Conservation (phyloP, 2,329 filamentous ascomycete genomes). For the Colletotrichum sp. region DNA sequence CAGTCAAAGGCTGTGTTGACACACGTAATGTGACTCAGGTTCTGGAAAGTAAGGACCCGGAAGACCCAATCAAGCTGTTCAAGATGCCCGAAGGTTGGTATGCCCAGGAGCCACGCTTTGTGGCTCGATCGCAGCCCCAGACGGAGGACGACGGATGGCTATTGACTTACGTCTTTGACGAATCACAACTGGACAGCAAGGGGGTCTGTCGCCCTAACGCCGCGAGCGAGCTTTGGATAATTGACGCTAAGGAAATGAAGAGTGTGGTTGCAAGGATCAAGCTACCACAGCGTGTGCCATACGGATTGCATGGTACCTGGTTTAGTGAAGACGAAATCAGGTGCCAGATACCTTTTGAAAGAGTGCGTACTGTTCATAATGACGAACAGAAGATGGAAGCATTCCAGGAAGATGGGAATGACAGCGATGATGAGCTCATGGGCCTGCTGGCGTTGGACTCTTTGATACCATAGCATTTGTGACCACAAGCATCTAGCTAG, state of each 20-base stretch:
- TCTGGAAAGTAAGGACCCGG: slow-evolving; percentile 42
- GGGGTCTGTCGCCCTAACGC: slow-evolving; percentile 50
- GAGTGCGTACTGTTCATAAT: background rate
- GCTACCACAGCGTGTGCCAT: slow-evolving; percentile 71
- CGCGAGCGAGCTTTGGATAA: slow-evolving; percentile 69
- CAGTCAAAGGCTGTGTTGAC: slow-evolving; percentile 68
- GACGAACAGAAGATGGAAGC: background rate
- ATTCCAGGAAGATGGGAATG: background rate
- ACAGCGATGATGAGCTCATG: background rate
- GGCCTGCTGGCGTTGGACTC: background rate
- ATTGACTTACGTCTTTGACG: slow-evolving; percentile 74
- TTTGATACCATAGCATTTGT: slow-evolving; percentile 2
- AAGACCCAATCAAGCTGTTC: slow-evolving; percentile 68
- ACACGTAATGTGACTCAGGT: slow-evolving; percentile 58
- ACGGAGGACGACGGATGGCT: slow-evolving; percentile 72
- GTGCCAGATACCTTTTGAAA: slow-evolving; percentile 43
- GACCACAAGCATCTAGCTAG: background rate
- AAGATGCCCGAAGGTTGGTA: slow-evolving; percentile 64
- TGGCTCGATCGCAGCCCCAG: slow-evolving; percentile 46
- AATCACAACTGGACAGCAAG: slow-evolving; percentile 61
- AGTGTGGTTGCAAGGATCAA: slow-evolving; percentile 62
- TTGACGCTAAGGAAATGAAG: slow-evolving; percentile 68
- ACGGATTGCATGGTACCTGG: slow-evolving; percentile 71
- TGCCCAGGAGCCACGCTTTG: slow-evolving; percentile 72
- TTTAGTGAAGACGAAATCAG: slow-evolving; percentile 58